Evolutionary conservation across 2,329 filamentous ascomycete species (phyloP), one percentile per base, ranked within the genome.

Genomic region (Rhynchosporium agropyri): DNA sequence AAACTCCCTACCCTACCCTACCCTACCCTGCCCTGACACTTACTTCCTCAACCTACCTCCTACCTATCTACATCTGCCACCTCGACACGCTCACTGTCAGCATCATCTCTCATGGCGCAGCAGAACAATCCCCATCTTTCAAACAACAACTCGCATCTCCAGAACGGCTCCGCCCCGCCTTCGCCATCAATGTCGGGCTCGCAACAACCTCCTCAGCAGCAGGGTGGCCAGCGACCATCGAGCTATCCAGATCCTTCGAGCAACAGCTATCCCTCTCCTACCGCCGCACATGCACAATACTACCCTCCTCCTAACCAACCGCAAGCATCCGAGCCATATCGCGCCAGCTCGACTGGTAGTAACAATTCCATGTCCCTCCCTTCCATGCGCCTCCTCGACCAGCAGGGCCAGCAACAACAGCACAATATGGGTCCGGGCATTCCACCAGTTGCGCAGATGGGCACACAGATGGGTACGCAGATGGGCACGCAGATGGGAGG

Each of bases 381-480:
- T 55, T 80, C 79, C 51, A 81, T 83, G 74, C 80, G 80, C 69
- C 73, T 80, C 67, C 75, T 79, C 64, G 79, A 82, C 70, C 70
- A 73, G 60, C 68, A 70, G 60, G 63, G 71, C 57, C 68, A 69
- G 60, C 66, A 69, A 45, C 68, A 71, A 46, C 70, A 69, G 29
- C 71, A 73, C 67, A 76, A 77, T 65, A 83, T 84, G 74, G 80
- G 79, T 65, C 83, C 83, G 40, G 80, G 82, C 13, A 75, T 84
- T 66, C 81, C 83, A 60, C 78, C 82, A 15, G 81, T 81, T 74
- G 77, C 79, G 60, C 79, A 79, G 55, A 82, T 36, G 33, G 33
- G 33, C 33, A 36, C 79, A 59, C 79, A 79, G 55, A 82, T 36
- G 33, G 33, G 33, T 10, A 36, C 33, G 33, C 33, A 36, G 33